Percentiles rank a stretch among this genome's conserved stretches.
Evolutionary conservation across 2,329 filamentous ascomycete genomes (phyloP).

Genomic region (Talaromyces albobiverticillius): DNA sequence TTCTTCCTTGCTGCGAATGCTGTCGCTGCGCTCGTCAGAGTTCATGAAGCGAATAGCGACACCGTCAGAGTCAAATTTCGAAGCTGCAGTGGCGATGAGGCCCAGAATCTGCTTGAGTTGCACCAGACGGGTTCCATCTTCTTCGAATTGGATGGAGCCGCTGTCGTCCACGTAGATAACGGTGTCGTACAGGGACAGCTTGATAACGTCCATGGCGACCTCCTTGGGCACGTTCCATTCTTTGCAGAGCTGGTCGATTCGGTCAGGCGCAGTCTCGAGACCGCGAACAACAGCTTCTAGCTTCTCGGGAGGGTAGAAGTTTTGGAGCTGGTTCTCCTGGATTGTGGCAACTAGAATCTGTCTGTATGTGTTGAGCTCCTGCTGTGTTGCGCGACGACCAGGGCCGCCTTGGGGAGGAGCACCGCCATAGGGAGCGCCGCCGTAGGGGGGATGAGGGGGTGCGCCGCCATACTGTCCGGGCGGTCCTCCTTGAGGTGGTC

Average conservation of each 20-base stretch:
- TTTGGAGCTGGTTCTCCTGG: slow-evolving; percentile 59
- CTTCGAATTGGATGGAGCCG: slow-evolving; percentile 68
- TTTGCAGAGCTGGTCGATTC: slow-evolving; percentile 55
- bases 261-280: slow-evolving; percentile 33
- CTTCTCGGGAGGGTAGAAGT: slow-evolving; percentile 57
- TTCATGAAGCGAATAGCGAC: slow-evolving; percentile 71
- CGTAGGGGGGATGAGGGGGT: slow-evolving; percentile 24
- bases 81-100: slow-evolving; percentile 62
- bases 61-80: slow-evolving; percentile 67
- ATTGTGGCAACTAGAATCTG: slow-evolving; percentile 55
- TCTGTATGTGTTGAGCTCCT: slow-evolving; percentile 55
- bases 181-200: slow-evolving; percentile 61
- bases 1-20: slow-evolving; percentile 57
- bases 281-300: slow-evolving; percentile 31
- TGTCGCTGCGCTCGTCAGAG: slow-evolving; percentile 51
- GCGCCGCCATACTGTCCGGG: slow-evolving; percentile 21
- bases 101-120: slow-evolving; percentile 64
- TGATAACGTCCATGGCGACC: slow-evolving; percentile 62
- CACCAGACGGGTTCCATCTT: slow-evolving; percentile 64
- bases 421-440: slow-evolving; percentile 28
- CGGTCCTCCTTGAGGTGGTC: slow-evolving; percentile 20
- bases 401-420: slow-evolving; percentile 25
- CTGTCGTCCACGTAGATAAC: slow-evolving; percentile 66
- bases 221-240: slow-evolving; percentile 58
- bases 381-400: slow-evolving; percentile 39